phyloP scores from a whole-genome alignment of 441 rosid genomes.

The Arabidopsis lyrata region DNA sequence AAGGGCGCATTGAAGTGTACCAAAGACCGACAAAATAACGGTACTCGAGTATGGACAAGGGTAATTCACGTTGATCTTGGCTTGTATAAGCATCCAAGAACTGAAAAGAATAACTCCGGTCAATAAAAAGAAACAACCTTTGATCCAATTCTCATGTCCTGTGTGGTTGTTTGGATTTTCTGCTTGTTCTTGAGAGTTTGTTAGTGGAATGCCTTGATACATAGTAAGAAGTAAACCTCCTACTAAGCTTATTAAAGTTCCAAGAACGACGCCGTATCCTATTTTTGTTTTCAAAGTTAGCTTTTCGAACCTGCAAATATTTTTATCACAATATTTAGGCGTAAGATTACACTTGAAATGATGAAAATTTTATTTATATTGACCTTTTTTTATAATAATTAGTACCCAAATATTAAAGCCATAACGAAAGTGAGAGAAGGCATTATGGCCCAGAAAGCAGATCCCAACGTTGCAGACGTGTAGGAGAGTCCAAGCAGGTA shows the following conservation, averaged over 20 bases:
- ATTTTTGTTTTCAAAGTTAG: constrained; percentile 50
- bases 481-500: constrained; percentile 59
- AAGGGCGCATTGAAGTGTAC: constrained; percentile 61
- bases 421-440: constrained; percentile 60
- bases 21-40: constrained; percentile 58
- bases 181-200: constrained; percentile 25
- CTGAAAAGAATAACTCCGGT: constrained; percentile 48
- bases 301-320: constrained; percentile 49
- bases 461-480: constrained; percentile 60
- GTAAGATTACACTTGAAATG: constrained; percentile 3
- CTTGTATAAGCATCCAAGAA: constrained; percentile 71
- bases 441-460: constrained; percentile 55
- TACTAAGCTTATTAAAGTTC: constrained; percentile 52
- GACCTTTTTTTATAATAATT: not conserved
- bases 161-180: constrained; percentile 29
- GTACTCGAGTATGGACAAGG: constrained; percentile 78
- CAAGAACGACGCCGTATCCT: constrained; percentile 55
- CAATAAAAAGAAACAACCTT: constrained; percentile 54
- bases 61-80: constrained; percentile 52
- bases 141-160: constrained; percentile 48
- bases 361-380: not conserved
- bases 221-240: constrained; percentile 57
- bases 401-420: constrained; percentile 58
- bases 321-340: not conserved
- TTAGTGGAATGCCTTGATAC: constrained; percentile 58